Base-by-base conservation (phyloP, 768 basidiomycete genomes). In the Clitopilus passeckerianus region DNA sequence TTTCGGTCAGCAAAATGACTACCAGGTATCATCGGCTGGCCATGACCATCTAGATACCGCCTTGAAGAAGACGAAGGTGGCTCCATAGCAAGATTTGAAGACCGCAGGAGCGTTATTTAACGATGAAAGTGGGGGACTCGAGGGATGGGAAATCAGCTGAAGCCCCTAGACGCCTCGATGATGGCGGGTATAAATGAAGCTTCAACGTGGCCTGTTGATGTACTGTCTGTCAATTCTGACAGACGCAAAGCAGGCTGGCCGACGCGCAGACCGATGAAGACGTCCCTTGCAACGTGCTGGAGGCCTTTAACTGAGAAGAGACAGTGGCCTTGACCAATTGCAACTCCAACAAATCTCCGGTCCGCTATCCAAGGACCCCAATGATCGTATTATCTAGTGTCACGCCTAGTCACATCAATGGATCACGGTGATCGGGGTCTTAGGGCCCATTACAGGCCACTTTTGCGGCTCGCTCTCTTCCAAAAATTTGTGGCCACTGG, bases 11-110 rank as follows among this genome's bases (percentile, higher is more conserved):
- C 52, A 46, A 54, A 61, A n/a, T 57, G 46, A 34, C 54, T 63
- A 57, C 53, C 70, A 66, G 14, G 74, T 70, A 71, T 74, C 74
- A 53, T 70, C 58, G 34, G 67, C 65, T 46, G 65, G 35, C 57
- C 62, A 57, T 60, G 41, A 53, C 68, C 66, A 59, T 76, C 72
- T 57, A 66, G 59, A 62, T 62, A 71, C 18, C 62, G 54, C 56
- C 69, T 66, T 5, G 66, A 53, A 54, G 77, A 70, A 44, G 69
- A 68, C 27, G 74, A 68, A 7, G 72, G 58, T 37, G 55, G 64
- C 57, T 68, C 63, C 67, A 68, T 67, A 57, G 57, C 34, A 27
- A 15, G 43, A 34, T 1, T 20, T 55, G 27, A 22, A 44, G 50
- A 53, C 53, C 54, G 41, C 20, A 58, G 56, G 24, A 57, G 10